Conservation (phyloP, 164 flowering plant genomes). For the Liquidambar formosana region DNA sequence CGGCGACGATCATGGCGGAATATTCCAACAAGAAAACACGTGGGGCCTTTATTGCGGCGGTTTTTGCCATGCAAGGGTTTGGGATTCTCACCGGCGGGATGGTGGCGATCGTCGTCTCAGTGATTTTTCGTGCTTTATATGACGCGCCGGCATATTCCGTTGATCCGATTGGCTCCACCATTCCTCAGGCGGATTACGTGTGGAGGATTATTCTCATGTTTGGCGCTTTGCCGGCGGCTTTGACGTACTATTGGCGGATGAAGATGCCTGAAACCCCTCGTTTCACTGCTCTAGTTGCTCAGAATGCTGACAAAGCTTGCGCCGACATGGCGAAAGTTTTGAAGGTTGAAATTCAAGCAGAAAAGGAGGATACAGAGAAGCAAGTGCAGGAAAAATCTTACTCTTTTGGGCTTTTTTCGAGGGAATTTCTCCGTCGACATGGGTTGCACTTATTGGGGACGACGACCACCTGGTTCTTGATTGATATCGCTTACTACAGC, state of each 20-base stretch:
- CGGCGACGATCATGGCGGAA: constrained; percentile 27
- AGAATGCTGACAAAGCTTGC: constrained; percentile 8
- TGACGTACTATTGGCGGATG: constrained; percentile 21
- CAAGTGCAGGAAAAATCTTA: background rate
- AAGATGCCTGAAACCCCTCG: constrained; percentile 25
- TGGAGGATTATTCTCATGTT: constrained; percentile 29
- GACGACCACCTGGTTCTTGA: constrained; percentile 13
- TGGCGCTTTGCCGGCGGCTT: constrained; percentile 19
- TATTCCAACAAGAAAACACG: constrained; percentile 21
- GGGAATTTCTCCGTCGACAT: constrained; percentile 13
- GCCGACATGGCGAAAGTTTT: constrained; percentile 16
- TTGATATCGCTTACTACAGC: constrained; percentile 22
- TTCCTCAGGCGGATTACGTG: constrained; percentile 16
- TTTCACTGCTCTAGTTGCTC: constrained; percentile 20
- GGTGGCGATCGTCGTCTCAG: constrained; percentile 14
- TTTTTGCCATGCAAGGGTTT: no score
- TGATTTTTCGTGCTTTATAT: background rate
- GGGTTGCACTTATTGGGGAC: constrained; percentile 18
- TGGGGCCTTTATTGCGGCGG: no score
- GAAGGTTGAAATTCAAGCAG: background rate
- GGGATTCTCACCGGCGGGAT: constrained; percentile 20
- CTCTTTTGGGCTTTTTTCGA: constrained; percentile 14
- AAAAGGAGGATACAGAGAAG: background rate
- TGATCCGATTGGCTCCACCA: constrained; percentile 15
- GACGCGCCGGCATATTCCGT: constrained; percentile 5